These are phyloP conservation scores for Aspergillus sp. DNA, from an alignment of 2,329 filamentous ascomycete genomes.

Conservation along the genomic window DNA sequence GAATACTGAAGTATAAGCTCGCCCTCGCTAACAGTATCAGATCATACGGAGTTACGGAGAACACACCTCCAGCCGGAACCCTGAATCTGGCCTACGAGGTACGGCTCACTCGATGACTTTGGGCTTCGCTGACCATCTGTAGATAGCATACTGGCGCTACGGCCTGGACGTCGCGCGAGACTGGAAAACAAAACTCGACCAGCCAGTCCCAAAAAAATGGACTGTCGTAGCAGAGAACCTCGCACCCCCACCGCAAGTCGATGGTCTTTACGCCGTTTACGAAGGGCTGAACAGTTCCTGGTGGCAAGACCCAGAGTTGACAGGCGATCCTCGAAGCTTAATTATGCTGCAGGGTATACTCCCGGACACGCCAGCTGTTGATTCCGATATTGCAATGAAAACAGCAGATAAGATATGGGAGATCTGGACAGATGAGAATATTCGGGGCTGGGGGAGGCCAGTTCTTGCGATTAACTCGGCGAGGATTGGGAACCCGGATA, in stretches of 20 bases:
- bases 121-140: background rate
- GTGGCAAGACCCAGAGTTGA: constrained; percentile 13
- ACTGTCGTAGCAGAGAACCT: constrained; percentile 4
- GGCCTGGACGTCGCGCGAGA: constrained; percentile 10
- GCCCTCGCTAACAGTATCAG: background rate
- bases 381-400: background rate
- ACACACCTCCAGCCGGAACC: constrained; percentile 11
- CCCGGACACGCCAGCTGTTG: constrained; percentile 12
- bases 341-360: constrained; percentile 19
- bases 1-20: too few relatives aligned
- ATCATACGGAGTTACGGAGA: constrained; percentile 17
- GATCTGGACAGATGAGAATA: constrained; percentile 15
- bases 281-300: constrained; percentile 15
- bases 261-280: constrained; percentile 13
- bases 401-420: constrained; percentile 15
- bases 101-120: background rate
- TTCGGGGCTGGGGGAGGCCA: constrained; percentile 17
- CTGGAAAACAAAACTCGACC: constrained; percentile 11
- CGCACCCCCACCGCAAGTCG: constrained; percentile 6
- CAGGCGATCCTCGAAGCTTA: constrained; percentile 13
- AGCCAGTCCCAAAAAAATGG: constrained; percentile 7
- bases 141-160: constrained; percentile 19
- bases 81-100: constrained; percentile 19
- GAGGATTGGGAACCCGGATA: constrained; percentile 10
- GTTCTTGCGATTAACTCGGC: constrained; percentile 17